Conservation (phyloP, 805 yeast genomes). For the Lipomyces spencermartinsiae region DNA sequence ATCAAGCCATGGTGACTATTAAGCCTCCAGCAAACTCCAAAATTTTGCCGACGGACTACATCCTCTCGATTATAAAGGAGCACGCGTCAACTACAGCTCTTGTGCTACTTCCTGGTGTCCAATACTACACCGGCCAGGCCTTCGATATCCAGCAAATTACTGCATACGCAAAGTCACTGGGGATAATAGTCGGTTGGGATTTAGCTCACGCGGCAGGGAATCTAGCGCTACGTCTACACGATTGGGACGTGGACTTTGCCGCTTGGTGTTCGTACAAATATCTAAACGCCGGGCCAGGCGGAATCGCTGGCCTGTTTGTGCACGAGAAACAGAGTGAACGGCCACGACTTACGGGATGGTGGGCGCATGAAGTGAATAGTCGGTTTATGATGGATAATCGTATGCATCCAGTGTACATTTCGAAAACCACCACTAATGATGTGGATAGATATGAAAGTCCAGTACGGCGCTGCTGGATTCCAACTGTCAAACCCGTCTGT, state of each 20-base stretch:
- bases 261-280: slow-evolving; percentile 95
- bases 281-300: slow-evolving; percentile 92
- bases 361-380: slow-evolving; percentile 80
- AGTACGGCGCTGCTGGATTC: slow-evolving; percentile 84
- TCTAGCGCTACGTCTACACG: slow-evolving; percentile 75
- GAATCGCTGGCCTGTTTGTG: slow-evolving; percentile 83
- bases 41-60: slow-evolving; percentile 65
- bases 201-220: slow-evolving; percentile 95
- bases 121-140: slow-evolving; percentile 88
- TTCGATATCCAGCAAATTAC: slow-evolving; percentile 82
- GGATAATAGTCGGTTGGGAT: slow-evolving; percentile 80
- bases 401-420: slow-evolving; percentile 3
- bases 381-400: slow-evolving; percentile 71
- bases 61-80: slow-evolving; percentile 60
- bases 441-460: slow-evolving; percentile 55
- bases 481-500: slow-evolving; percentile 92
- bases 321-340: slow-evolving; percentile 56
- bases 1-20: slow-evolving; percentile 67
- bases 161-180: slow-evolving; percentile 59
- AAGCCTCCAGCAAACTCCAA: slow-evolving; percentile 65
- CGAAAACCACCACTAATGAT: not conserved
- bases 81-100: slow-evolving; percentile 69
- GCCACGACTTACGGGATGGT: slow-evolving; percentile 94
- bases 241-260: slow-evolving; percentile 93
- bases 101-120: slow-evolving; percentile 85